These are phyloP conservation scores for Penicillium brevicompactum DNA, from an alignment of 2,329 filamentous ascomycete genomes.

Conservation along the genomic window DNA sequence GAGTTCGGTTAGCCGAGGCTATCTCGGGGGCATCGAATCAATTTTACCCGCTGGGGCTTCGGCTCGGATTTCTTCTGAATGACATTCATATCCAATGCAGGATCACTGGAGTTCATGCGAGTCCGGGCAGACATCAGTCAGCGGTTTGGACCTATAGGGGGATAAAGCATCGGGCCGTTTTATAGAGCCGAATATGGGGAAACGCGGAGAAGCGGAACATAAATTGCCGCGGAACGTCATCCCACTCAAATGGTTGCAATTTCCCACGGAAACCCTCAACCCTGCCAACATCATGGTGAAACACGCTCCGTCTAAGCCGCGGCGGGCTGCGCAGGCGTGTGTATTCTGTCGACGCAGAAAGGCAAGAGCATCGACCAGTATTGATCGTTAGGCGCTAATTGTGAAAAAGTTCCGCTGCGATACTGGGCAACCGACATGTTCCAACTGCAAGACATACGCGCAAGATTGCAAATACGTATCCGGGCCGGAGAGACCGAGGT, in stretches of 20 bases:
- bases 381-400: background rate
- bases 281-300: slow-evolving; percentile 8
- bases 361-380: slow-evolving; percentile 4
- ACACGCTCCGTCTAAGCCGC: slow-evolving; percentile 3
- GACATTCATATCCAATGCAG: background rate
- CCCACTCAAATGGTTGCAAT: background rate
- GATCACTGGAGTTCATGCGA: background rate
- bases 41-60: background rate
- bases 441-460: slow-evolving; percentile 16
- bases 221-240: slow-evolving; percentile 12
- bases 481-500: slow-evolving; percentile 8
- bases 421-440: slow-evolving; percentile 16
- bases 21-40: background rate
- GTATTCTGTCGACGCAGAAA: slow-evolving; percentile 20
- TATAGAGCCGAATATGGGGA: background rate
- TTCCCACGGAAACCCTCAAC: background rate
- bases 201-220: slow-evolving; percentile 7
- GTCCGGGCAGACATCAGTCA: background rate
- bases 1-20: background rate
- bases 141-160: background rate
- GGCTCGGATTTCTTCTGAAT: background rate
- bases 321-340: slow-evolving; percentile 20
- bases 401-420: slow-evolving; percentile 16
- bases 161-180: background rate
- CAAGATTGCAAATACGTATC: slow-evolving; percentile 12